phyloP scores from a whole-genome alignment of 768 basidiomycete species.

The Rhodotorula taiwanensis region DNA sequence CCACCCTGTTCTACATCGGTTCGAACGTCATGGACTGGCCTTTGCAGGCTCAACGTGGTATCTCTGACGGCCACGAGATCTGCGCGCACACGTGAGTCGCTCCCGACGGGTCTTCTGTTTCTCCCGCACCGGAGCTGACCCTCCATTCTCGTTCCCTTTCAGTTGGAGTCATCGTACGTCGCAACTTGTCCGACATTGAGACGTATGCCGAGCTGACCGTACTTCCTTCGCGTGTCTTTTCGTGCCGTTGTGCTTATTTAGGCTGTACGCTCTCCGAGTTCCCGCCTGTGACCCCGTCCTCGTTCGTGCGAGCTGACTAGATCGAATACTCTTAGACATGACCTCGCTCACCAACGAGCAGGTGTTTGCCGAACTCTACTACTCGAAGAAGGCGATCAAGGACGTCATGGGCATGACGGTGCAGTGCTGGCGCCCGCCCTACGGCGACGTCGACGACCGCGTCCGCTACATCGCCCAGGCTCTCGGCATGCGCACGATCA shows the following conservation, averaged over 20 bases:
- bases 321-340: no score
- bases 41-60: slow-evolving; percentile 45
- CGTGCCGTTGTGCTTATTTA: no score
- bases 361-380: slow-evolving; percentile 81
- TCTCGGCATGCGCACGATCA: slow-evolving; percentile 35
- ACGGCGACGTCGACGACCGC: slow-evolving; percentile 41
- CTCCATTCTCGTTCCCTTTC: no score
- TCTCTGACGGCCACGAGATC: slow-evolving; percentile 44
- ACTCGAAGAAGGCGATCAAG: slow-evolving; percentile 74
- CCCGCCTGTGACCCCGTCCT: slow-evolving; percentile 46
- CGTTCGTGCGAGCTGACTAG: slow-evolving; percentile 27
- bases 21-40: slow-evolving; percentile 49
- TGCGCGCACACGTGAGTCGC: slow-evolving; percentile 37
- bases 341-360: slow-evolving; percentile 59
- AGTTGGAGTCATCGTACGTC: no score
- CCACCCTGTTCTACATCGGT: slow-evolving; percentile 45
- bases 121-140: no score
- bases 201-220: no score
- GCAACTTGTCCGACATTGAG: no score
- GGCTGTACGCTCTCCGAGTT: slow-evolving; percentile 48
- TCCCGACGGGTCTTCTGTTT: no score
- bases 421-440: slow-evolving; percentile 36
- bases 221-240: no score
- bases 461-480: slow-evolving; percentile 38
- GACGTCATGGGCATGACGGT: slow-evolving; percentile 34